Conservation (phyloP, 441 rosid species). For the Bocquillonia castaneifolia region DNA sequence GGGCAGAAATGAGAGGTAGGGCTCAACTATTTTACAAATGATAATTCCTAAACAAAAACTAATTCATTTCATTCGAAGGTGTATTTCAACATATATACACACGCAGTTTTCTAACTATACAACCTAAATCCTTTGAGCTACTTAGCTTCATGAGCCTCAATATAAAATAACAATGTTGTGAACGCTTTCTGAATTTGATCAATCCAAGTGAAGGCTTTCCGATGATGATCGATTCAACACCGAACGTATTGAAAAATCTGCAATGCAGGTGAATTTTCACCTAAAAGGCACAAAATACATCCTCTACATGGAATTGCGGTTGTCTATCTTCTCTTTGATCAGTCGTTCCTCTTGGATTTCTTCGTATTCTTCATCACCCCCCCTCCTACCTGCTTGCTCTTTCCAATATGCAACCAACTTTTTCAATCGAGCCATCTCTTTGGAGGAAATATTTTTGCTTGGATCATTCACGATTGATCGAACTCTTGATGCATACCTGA, state of each 20-base stretch:
- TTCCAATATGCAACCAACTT: slow-evolving; percentile 82
- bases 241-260: neutral
- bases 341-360: slow-evolving; percentile 69
- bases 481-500: slow-evolving; percentile 91
- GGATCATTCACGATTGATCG: slow-evolving; percentile 86
- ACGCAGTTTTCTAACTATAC: slow-evolving; percentile 9
- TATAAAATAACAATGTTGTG: neutral
- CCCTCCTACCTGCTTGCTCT: slow-evolving; percentile 80
- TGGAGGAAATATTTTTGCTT: slow-evolving; percentile 73
- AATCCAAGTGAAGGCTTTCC: neutral
- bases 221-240: neutral
- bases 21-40: neutral
- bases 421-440: slow-evolving; percentile 82
- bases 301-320: slow-evolving; percentile 50
- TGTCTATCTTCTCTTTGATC: slow-evolving; percentile 42
- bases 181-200: neutral
- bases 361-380: slow-evolving; percentile 73
- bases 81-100: slow-evolving; percentile 12
- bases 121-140: slow-evolving; percentile 10
- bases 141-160: neutral
- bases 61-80: neutral
- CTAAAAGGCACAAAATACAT: neutral
- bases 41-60: neutral
- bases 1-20: no score
- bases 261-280: neutral